Base-by-base conservation (phyloP, 441 rosid genomes). In the Gossypium gossypioides region DNA sequence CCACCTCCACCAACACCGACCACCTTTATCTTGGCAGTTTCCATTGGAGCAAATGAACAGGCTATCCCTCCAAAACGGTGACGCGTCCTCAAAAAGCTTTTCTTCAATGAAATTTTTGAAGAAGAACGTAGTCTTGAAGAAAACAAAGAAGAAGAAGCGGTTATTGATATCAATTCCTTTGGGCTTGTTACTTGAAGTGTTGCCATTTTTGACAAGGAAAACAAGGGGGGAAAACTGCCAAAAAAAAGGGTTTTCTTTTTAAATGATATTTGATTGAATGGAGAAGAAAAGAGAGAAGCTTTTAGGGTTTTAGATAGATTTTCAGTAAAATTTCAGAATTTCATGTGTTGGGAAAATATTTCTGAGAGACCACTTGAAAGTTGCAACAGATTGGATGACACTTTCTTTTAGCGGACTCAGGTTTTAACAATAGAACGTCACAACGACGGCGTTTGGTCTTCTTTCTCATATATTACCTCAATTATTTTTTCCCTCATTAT, bases 1-100 rank as follows among this genome's bases (percentile, higher is more conserved):
- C 98, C 98, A 16, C 98, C 98, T 4, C 98, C 98, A 25, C 97
- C 98, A 22, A 91, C 95, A 37, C 98, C 98, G 27, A 93, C 84
- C 1, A 93, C 98, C 83, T 91, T 93, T 29, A 93, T 93, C 83
- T 82, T 93, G 44, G 98, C 98, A 52, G 92, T 82, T 44, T 94
- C 98, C 86, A 83, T 74, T 0, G 91, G 85, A 32, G 82, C 70
- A 75, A 84, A 94, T 5, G 93, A 90, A 74, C 96, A 91, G 65
- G 83, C 73, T 37, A 88, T 74, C 12, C 70, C 65, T 74, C 75
- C 72, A 8, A 76, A 77, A 58, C 77, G 78, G 48, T 60, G 76
- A 21, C 83, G 84, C 66, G 72, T 76, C 80, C 76, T 71, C 40
- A 58, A 71, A 60, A 73, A 72, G 69, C 63, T 74, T 65, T 66